These are phyloP conservation scores for Euphorbia lathyris DNA, from an alignment of 345 rosid genomes.

Conservation along the genomic window DNA sequence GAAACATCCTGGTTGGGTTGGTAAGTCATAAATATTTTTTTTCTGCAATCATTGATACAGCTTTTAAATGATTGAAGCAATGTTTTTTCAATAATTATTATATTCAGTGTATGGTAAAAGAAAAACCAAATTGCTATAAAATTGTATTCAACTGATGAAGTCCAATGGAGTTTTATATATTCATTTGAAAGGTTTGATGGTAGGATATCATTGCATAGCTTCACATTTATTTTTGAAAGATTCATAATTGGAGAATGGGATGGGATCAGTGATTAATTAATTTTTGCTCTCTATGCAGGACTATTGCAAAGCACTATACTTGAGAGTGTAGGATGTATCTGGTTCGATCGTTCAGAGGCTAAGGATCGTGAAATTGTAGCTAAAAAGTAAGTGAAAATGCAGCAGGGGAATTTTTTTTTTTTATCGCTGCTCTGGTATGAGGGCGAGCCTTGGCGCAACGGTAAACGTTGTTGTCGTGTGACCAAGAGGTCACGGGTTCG, in stretches of 20 bases:
- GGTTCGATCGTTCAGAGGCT: constrained; percentile 94
- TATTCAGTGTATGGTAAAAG: not conserved
- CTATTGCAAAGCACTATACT: constrained; percentile 90
- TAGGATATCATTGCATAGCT: not conserved
- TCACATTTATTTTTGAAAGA: not conserved
- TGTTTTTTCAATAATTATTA: not conserved
- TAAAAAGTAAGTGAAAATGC: constrained; percentile 59
- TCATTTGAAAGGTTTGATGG: not conserved
- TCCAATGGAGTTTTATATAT: not conserved
- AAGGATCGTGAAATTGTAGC: constrained; percentile 98
- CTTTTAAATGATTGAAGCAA: not conserved
- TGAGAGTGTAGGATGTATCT: constrained; percentile 95
- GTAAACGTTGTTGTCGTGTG: too few relatives aligned
- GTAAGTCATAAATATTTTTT: constrained; percentile 46
- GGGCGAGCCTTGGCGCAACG: too few relatives aligned
- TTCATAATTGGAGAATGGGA: not conserved
- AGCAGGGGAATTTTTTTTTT: not conserved
- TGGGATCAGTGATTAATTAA: not conserved
- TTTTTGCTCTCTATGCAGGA: constrained; percentile 45
- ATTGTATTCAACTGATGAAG: not conserved
- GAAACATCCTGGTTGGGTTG: constrained; percentile 99
- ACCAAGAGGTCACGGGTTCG: too few relatives aligned
- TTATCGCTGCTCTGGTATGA: too few relatives aligned
- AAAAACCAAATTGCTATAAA: not conserved
- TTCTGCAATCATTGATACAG: not conserved